Evolutionary conservation across 345 rosid species (phyloP), one percentile per base, ranked within the genome.

Genomic region (Salix udensis): DNA sequence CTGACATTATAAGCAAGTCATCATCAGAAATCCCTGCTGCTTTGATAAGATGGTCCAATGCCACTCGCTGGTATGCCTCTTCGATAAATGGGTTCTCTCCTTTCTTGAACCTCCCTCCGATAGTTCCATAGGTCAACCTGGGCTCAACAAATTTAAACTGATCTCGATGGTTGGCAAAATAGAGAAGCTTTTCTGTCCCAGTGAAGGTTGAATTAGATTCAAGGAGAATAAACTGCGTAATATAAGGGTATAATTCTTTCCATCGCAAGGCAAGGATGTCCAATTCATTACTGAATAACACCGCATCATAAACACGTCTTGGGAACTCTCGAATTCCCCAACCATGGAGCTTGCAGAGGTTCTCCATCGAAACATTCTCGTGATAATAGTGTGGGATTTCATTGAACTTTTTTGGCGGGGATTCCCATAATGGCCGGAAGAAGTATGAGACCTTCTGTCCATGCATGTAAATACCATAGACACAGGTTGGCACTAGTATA

Each of bases 311-410:
- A 55, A 92, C 97, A 11, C 94, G 94, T 28, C 97, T 88, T 28
- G 97, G 97, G 78, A 84, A 91, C 68, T 92, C 97, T 9, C 97
- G 91, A 34, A 82, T 82, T n/a, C 88, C 87, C 97, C 97, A 92
- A 21, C 97, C 97, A 15, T 92, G 97, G 70, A 92, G 96, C 67
- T 82, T 91, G 87, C 97, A 92, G 44, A 91, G 90, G 18, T 83
- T 88, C 77, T 84, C 90, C 97, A 91, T 91, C 0, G 96, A 85
- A 72, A 90, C 91, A 48, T 92, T 92, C 85, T 88, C 97, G 28
- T 89, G 93, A 82, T 92, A 89, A 79, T 91, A 91, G 76, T 92
- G 97, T 0, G 96, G 94, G 39, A 91, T 89, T 58, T 91, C 89
- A 36, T 91, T 78, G 83, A 92, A 92, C n/a, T 87, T 87, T 79